Conservation (phyloP, 1,139 yeast genomes). For the Pichia sp. region DNA sequence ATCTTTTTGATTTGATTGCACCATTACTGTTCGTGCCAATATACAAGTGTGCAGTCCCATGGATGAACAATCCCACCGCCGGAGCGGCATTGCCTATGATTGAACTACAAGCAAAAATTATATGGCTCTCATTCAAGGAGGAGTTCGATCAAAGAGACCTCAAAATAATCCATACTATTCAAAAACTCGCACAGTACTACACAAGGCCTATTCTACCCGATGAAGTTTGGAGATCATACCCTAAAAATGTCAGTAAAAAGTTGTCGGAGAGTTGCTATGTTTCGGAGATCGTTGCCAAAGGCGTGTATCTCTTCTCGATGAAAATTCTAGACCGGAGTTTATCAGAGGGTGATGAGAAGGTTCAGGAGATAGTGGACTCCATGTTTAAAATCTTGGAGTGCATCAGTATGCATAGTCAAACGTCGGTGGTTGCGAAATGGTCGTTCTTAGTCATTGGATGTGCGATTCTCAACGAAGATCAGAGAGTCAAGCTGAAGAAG, state of each 20-base stretch:
- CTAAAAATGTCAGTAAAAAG: constrained; percentile 22
- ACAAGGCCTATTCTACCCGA: constrained; percentile 26
- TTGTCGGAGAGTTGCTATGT: constrained; percentile 26
- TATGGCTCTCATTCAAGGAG: constrained; percentile 26
- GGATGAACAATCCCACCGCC: constrained; percentile 35
- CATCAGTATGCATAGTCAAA: constrained; percentile 22
- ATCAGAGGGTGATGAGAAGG: constrained; percentile 11
- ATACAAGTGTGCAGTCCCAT: constrained; percentile 29
- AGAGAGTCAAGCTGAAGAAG: constrained; percentile 20
- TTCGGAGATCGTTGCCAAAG: constrained; percentile 24
- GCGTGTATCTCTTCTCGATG: constrained; percentile 21
- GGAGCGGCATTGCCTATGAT: constrained; percentile 31
- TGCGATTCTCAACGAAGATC: constrained; percentile 16
- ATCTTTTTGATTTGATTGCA: constrained; percentile 25
- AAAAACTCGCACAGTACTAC: constrained; percentile 21
- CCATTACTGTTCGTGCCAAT: constrained; percentile 24
- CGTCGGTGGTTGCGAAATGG: constrained; percentile 23
- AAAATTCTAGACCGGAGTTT: constrained; percentile 21
- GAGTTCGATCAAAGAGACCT: constrained; percentile 19
- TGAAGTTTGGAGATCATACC: constrained; percentile 19
- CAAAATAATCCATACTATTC: constrained; percentile 17
- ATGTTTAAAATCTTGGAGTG: constrained; percentile 17
- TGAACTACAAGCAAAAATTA: constrained; percentile 30
- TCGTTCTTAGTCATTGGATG: constrained; percentile 25
- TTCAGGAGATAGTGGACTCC: constrained; percentile 16